Percentiles rank a stretch among this genome's conserved stretches.
These are phyloP conservation scores for Corylus avellana DNA, from an alignment of 306 rosid genomes.

Conservation along the genomic window DNA sequence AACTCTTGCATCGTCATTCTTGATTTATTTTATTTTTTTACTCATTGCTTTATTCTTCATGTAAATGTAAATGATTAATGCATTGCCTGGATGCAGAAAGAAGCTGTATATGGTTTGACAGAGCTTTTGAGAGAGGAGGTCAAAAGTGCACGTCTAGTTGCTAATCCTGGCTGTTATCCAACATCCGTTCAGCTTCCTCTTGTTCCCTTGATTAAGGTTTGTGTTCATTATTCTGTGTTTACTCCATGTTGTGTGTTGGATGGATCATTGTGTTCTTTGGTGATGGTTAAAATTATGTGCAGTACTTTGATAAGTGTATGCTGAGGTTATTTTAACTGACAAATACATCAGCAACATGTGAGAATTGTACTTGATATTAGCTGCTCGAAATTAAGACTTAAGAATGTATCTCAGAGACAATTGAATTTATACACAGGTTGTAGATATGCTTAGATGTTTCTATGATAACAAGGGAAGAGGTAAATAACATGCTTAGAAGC, in stretches of 20 bases:
- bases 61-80: constrained; percentile 18
- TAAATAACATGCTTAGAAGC: neutral
- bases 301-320: neutral
- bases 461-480: neutral
- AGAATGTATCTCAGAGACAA: neutral
- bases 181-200: constrained; percentile 93
- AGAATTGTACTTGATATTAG: constrained; percentile 10
- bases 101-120: constrained; percentile 92
- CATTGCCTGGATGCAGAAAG: constrained; percentile 62
- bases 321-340: neutral
- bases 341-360: neutral
- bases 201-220: constrained; percentile 85
- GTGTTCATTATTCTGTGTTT: constrained; percentile 24
- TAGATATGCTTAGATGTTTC: neutral
- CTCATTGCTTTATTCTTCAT: constrained; percentile 9
- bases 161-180: constrained; percentile 98
- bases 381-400: neutral
- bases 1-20: neutral
- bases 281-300: neutral
- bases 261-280: neutral
- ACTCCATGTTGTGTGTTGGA: neutral
- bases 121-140: constrained; percentile 74
- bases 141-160: constrained; percentile 77
- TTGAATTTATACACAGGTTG: neutral
- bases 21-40: neutral